Percentiles rank a stretch among this genome's conserved stretches.
phyloP scores from a whole-genome alignment of 129 eudicot genomes.

The Cynara cardunculus region DNA sequence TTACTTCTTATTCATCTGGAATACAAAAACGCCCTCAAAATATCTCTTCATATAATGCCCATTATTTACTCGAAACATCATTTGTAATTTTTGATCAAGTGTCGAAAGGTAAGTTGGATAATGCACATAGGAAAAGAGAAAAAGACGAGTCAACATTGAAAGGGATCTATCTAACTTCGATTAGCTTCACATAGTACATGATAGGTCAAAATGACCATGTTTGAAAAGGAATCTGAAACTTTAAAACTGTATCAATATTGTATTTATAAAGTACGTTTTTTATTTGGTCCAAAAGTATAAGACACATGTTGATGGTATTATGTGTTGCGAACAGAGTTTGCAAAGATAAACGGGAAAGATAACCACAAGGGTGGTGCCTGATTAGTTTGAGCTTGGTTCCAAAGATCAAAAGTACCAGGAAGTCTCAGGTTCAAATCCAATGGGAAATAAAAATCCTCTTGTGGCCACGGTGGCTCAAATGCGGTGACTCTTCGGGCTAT shows the following conservation, averaged over 20 bases:
- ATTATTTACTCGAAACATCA: neutral
- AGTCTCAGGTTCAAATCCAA: too few species aligned
- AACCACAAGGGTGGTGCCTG: too few species aligned
- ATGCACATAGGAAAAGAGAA: neutral
- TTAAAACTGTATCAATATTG: too few species aligned
- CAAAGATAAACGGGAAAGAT: neutral
- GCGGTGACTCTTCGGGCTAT: too few species aligned
- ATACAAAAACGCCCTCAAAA: neutral
- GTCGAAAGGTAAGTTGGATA: neutral
- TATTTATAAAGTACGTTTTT: too few species aligned
- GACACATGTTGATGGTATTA: neutral
- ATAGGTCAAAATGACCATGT: neutral
- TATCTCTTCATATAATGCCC: neutral
- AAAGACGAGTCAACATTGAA: neutral
- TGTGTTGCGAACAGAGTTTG: neutral
- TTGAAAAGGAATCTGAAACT: neutral
- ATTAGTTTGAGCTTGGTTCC: too few species aligned
- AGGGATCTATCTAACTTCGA: neutral
- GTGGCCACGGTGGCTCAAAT: too few species aligned
- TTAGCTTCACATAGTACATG: neutral
- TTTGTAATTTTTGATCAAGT: neutral
- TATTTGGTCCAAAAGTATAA: neutral
- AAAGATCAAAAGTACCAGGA: too few species aligned
- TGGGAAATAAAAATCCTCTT: too few species aligned
- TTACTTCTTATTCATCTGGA: neutral